These are phyloP conservation scores for Pseudocercospora fijiensis DNA, from an alignment of 2,329 filamentous ascomycete genomes.

Conservation along the genomic window DNA sequence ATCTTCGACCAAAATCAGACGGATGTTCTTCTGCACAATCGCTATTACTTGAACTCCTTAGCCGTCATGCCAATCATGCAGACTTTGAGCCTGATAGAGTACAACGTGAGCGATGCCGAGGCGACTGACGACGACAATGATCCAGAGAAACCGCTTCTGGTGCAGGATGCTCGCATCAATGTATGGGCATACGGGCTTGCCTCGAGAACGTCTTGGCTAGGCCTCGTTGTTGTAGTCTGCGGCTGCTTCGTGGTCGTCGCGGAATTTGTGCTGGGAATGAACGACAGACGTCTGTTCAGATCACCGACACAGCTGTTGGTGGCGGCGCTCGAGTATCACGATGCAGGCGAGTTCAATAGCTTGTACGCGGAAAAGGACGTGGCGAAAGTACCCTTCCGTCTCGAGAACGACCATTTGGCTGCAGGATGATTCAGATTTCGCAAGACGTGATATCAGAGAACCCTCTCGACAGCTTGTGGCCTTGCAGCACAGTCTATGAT, in stretches of 20 bases:
- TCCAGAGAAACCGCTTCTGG: not conserved
- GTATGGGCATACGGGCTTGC: slow-evolving; percentile 17
- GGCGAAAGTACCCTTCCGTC: slow-evolving; percentile 22
- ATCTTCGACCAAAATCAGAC: not conserved
- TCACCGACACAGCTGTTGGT: slow-evolving; percentile 27
- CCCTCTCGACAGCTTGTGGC: not conserved
- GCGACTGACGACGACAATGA: not conserved
- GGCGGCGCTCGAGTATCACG: slow-evolving; percentile 29
- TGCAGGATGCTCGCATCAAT: slow-evolving; percentile 2
- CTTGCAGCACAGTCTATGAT: not conserved
- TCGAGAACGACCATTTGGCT: slow-evolving; percentile 14
- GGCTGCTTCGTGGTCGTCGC: slow-evolving; percentile 25
- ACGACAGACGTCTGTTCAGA: slow-evolving; percentile 18
- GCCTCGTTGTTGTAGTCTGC: slow-evolving; percentile 8
- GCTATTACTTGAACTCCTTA: not conserved
- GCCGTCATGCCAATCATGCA: slow-evolving; percentile 24
- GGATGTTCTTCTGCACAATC: not conserved
- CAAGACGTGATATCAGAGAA: not conserved
- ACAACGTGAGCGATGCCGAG: not conserved
- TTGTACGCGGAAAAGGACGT: slow-evolving; percentile 24
- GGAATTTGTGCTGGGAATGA: slow-evolving; percentile 24
- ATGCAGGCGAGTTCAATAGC: slow-evolving; percentile 25
- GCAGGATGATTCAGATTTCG: slow-evolving; percentile 24
- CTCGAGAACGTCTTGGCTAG: slow-evolving; percentile 10
- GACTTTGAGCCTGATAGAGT: slow-evolving; percentile 28